Base-by-base conservation (phyloP, 306 rosid species). In the Boehmeria nivea region DNA sequence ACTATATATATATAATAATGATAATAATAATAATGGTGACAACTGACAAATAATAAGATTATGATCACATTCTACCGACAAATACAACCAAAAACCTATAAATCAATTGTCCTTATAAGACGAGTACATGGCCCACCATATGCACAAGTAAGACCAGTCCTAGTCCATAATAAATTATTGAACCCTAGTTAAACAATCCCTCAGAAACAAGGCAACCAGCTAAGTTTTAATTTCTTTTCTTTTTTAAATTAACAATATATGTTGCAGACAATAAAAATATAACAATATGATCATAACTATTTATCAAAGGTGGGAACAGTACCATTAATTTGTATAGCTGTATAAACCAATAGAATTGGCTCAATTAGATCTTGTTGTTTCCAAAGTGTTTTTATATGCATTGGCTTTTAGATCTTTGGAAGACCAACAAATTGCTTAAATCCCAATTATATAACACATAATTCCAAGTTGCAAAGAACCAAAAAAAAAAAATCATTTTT, bases 91-190 rank as follows among this genome's bases (percentile, higher is more conserved):
- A 58, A 42, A 6, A 57, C 20, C 20, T 33, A 1, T 23, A 25
- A 2, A 38, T 13, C 23, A 57, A 5, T 11, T 15, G 62, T 23
- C 34, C 37, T 16, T 22, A 36, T 50, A 8, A 51, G 38, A 51
- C 19, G 19, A 1, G 20, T 51, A 15, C 37, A 1, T 15, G 56
- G 56, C 37, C 37, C 34, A 4, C 56, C 1, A 6, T 13, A 1
- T 15, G 7, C 1, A 26, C 4, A 51, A 25, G 12, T n/a, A n/a
- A n/a, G n/a, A n/a, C n/a, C 2, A 2, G 16, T 18, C 23, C 39
- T n/a, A n/a, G n/a, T n/a, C n/a, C n/a, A 27, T 27, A 52, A 52
- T 53, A 53, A n/a, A n/a, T n/a, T n/a, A 53, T 31, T 28, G 58
- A 31, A n/a, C n/a, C n/a, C n/a, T n/a, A n/a, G n/a, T n/a, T n/a